Evolutionary conservation across 805 yeast species (phyloP).

Genomic region (Nematodospora valgi): DNA sequence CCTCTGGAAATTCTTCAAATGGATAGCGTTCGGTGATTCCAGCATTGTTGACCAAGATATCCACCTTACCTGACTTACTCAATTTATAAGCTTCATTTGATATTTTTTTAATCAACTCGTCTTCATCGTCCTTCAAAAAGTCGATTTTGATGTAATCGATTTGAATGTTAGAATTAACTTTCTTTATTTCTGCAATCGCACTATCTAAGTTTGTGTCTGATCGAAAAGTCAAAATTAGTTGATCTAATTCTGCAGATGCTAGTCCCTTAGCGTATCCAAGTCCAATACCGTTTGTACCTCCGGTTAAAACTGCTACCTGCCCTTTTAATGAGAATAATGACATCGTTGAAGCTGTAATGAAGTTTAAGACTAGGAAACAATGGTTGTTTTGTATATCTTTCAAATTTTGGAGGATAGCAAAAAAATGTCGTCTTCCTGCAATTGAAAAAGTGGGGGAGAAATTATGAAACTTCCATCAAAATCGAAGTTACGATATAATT

Average conservation of each 20-base stretch:
- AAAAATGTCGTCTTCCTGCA: too few relatives aligned
- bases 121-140: slow-evolving; percentile 18
- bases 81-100: slow-evolving; percentile 24
- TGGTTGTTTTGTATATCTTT: too few relatives aligned
- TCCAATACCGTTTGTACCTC: slow-evolving; percentile 60
- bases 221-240: slow-evolving; percentile 32
- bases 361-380: too few relatives aligned
- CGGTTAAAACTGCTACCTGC: slow-evolving; percentile 46
- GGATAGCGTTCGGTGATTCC: slow-evolving; percentile 46
- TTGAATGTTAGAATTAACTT: slow-evolving; percentile 17
- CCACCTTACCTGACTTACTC: slow-evolving; percentile 29
- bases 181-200: slow-evolving; percentile 22
- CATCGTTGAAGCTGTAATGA: not conserved
- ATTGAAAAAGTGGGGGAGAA: too few relatives aligned
- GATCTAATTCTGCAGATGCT: slow-evolving; percentile 48
- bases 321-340: slow-evolving; percentile 36
- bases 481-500: too few relatives aligned
- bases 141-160: slow-evolving; percentile 23
- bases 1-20: slow-evolving; percentile 33
- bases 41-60: slow-evolving; percentile 45
- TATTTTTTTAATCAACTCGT: slow-evolving; percentile 24
- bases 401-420: too few relatives aligned
- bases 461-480: not conserved
- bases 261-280: slow-evolving; percentile 48
- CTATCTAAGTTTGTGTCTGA: slow-evolving; percentile 24